Evolutionary conservation across 768 basidiomycete genomes (phyloP), one percentile per base, ranked within the genome.

Genomic region (Phylloporus arenicola): DNA sequence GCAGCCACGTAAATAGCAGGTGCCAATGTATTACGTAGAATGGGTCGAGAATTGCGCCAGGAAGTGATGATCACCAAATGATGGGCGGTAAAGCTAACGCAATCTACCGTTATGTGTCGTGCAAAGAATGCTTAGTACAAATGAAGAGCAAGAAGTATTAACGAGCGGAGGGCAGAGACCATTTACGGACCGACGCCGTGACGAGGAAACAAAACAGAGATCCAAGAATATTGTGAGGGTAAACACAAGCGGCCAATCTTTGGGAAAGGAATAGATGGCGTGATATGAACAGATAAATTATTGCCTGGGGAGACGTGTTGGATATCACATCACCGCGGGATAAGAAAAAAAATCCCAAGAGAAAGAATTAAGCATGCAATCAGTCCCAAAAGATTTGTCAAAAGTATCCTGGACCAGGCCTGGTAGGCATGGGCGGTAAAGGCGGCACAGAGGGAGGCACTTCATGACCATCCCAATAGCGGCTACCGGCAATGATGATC

Each of bases 221-320:
- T 47, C 51, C 47, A 53, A 61, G 45, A 65, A 50, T 20, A 17
- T 31, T 13, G 11, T 22, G 41, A 29, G 19, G 10, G n/a, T 29
- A 33, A 49, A 60, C 44, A 43, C 43, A 60, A 54, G 42, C 34
- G 35, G 31, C n/a, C 22, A 30, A 51, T 24, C 37, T 42, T 41
- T 19, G 45, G 17, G 41, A 43, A 58, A 51, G 43, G 43, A 48
- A 43, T 54, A 47, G 43, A 52, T 45, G 39, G 45, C 20, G 12
- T 27, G 39, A 55, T 61, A 65, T 68, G 61, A 55, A 65, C 64
- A 66, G 49, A 65, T 65, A 65, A 68, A 51, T 65, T 66, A 68
- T 27, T 51, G 43, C 31, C 42, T 30, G 16, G 27, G 22, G 40
- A 27, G 43, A 50, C 37, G 33, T 20, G 34, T 43, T 31, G 20